Base-by-base conservation (phyloP, 2,329 filamentous ascomycete species). In the Falciphora oryzae region DNA sequence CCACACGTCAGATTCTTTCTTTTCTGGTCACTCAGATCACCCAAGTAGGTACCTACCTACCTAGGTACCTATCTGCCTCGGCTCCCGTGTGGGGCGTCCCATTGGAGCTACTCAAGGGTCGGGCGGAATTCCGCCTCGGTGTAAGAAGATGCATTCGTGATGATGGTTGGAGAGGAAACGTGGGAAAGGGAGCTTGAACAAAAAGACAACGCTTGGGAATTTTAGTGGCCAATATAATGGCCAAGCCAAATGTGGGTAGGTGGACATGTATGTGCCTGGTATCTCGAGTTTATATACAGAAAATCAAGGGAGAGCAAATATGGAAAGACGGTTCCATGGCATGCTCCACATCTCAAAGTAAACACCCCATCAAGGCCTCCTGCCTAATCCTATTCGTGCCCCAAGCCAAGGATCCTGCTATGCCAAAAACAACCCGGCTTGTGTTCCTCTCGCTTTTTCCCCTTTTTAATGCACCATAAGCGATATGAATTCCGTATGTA, bases 401-500 rank as follows among this genome's bases (percentile, higher is more conserved):
- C 44, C 44, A 53, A 53, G 44, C 8, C 44, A 53, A 11, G 44
- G 8, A 4, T 11, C 18, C 4, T 25, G 44, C 44, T 25, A 53
- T n/a, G n/a, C 22, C 44, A 22, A 53, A 53, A 25, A 53, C 7
- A 53, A 22, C 44, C 22, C 18, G 22, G 7, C 44, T 11, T 53
- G 44, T n/a, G 6, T 18, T 53, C 31, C 22, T 57, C 57, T 56
- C 29, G 16, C 35, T 63, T n/a, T 65, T 22, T 22, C 61, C 29
- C 57, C 59, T 29, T 53, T 60, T 68, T 56, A 65, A 63, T 29
- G 18, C n/a, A 22, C 44, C 44, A 53, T 53, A 53, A 53, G 44
- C 18, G 44, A 53, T 53, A 73, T 68, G 66, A 70, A 73, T 65
- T 74, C 71, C 18, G 66, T 69, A 58, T 69, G 64, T 18, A 73